phyloP scores from a whole-genome alignment of 2,329 filamentous ascomycete species.

The Periconia sp. region DNA sequence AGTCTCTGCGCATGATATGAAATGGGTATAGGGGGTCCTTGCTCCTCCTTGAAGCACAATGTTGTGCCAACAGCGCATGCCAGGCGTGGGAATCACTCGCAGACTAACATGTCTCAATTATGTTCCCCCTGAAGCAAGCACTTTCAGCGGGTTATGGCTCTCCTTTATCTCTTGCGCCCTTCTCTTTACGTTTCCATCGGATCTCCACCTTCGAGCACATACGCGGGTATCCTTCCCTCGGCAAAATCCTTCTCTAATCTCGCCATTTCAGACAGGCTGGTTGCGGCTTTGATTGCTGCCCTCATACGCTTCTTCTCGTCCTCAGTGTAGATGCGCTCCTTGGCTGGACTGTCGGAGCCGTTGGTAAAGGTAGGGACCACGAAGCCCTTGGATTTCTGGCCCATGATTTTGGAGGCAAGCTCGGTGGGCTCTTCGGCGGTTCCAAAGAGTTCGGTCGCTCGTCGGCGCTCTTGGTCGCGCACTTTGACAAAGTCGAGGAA shows the following conservation, averaged over 20 bases:
- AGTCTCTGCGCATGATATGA: no score
- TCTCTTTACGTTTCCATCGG: conserved; percentile 29
- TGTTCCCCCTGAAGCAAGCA: neutral
- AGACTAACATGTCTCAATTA: neutral
- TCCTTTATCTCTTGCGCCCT: no score
- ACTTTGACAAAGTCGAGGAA: conserved; percentile 95
- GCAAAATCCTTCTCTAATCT: conserved; percentile 87
- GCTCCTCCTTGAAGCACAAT: no score
- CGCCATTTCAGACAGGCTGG: conserved; percentile 86
- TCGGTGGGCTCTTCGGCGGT: conserved; percentile 75
- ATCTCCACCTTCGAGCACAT: conserved; percentile 30
- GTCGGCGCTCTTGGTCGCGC: conserved; percentile 77
- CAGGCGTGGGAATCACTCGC: no score
- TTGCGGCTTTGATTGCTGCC: conserved; percentile 84
- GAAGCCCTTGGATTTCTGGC: conserved; percentile 77
- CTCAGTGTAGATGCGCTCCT: conserved; percentile 76
- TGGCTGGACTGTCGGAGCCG: conserved; percentile 36
- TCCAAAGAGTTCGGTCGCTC: conserved; percentile 81
- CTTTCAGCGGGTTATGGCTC: neutral
- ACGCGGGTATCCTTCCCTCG: conserved; percentile 76
- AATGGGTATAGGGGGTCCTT: no score
- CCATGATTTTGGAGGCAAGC: conserved; percentile 74
- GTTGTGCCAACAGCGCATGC: no score
- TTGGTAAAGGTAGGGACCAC: conserved; percentile 54
- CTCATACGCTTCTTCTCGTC: conserved; percentile 84